Conservation (phyloP, 2,329 filamentous ascomycete species). For the Bipolaris oryzae region DNA sequence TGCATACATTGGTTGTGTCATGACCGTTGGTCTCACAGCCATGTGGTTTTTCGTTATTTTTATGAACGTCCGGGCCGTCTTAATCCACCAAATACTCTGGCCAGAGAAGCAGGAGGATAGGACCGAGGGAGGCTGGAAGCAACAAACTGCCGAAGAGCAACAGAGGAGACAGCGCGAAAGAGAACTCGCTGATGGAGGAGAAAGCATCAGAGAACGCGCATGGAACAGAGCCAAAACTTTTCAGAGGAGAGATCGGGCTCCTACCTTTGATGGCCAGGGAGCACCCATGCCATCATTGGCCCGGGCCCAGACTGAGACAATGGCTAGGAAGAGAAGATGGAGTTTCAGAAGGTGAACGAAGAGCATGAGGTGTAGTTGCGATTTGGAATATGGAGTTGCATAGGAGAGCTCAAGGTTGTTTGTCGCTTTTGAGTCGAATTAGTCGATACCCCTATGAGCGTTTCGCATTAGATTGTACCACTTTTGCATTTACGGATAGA, state of each 20-base stretch:
- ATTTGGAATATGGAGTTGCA: not conserved
- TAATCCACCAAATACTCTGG: conserved; percentile 73
- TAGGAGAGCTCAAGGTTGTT: not conserved
- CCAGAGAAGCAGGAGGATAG: conserved; percentile 72
- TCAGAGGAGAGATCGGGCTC: conserved; percentile 23
- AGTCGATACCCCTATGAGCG: conserved; percentile 8
- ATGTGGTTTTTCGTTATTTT: conserved; percentile 72
- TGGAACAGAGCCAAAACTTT: conserved; percentile 32
- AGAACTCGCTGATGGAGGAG: conserved; percentile 25
- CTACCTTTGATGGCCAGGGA: not conserved
- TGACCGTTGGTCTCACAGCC: conserved; percentile 68
- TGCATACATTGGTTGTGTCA: conserved; percentile 69
- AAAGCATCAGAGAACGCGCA: conserved; percentile 24
- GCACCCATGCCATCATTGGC: conserved; percentile 5
- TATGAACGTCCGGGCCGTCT: conserved; percentile 73
- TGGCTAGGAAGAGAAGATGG: conserved; percentile 19
- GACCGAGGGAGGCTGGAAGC: conserved; percentile 64
- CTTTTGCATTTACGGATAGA: not conserved
- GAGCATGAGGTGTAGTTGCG: not conserved
- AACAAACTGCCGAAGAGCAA: conserved; percentile 40
- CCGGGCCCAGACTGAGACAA: conserved; percentile 19
- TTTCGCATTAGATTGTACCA: conserved; percentile 3
- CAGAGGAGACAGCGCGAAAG: conserved; percentile 24
- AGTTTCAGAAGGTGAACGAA: conserved; percentile 12
- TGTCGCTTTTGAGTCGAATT: not conserved